A percentile compares a stretch with the other conserved stretches of the same genome.
These are phyloP conservation scores for Ceratocystis cacaofunesta DNA, from an alignment of 2,329 filamentous ascomycete species.

Conservation along the genomic window DNA sequence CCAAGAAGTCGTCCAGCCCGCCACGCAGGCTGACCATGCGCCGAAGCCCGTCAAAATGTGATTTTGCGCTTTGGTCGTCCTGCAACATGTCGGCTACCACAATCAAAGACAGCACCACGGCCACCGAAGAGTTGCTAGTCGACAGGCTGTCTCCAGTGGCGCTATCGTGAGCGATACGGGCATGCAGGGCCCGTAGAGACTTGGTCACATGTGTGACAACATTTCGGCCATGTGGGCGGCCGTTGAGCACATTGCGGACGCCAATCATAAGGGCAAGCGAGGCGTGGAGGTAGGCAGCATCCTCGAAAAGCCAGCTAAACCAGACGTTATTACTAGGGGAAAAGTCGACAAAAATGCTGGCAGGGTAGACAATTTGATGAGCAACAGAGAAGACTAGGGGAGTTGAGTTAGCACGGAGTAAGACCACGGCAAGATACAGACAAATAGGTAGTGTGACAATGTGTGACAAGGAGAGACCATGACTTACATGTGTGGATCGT, in stretches of 20 bases:
- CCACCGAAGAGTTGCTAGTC: slow-evolving; percentile 11
- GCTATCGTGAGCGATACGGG: slow-evolving; percentile 4
- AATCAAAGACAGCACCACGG: slow-evolving; percentile 14
- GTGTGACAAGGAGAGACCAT: no score
- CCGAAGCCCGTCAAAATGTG: slow-evolving; percentile 14
- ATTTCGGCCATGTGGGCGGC: slow-evolving; percentile 10
- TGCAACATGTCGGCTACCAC: slow-evolving; percentile 16
- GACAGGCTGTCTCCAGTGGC: slow-evolving; percentile 3
- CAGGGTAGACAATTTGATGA: slow-evolving; percentile 15
- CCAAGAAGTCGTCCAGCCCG: slow-evolving; percentile 13
- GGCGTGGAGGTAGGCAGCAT: slow-evolving; percentile 13
- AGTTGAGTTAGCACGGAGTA: not conserved
- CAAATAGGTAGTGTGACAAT: not conserved
- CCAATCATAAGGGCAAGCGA: slow-evolving; percentile 16
- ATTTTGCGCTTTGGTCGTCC: slow-evolving; percentile 13
- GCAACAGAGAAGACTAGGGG: slow-evolving; percentile 14
- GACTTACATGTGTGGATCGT: slow-evolving; percentile 14
- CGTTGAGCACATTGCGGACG: slow-evolving; percentile 15
- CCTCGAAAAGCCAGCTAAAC: slow-evolving; percentile 15
- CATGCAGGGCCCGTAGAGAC: slow-evolving; percentile 15
- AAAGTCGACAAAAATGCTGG: slow-evolving; percentile 16
- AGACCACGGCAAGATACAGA: not conserved
- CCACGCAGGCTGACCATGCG: slow-evolving; percentile 15
- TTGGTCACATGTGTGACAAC: slow-evolving; percentile 12
- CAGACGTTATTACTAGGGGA: slow-evolving; percentile 12